Evolutionary conservation across 306 rosid genomes (phyloP), one percentile per base, ranked within the genome.

Genomic region (Adenanthera pavonina): DNA sequence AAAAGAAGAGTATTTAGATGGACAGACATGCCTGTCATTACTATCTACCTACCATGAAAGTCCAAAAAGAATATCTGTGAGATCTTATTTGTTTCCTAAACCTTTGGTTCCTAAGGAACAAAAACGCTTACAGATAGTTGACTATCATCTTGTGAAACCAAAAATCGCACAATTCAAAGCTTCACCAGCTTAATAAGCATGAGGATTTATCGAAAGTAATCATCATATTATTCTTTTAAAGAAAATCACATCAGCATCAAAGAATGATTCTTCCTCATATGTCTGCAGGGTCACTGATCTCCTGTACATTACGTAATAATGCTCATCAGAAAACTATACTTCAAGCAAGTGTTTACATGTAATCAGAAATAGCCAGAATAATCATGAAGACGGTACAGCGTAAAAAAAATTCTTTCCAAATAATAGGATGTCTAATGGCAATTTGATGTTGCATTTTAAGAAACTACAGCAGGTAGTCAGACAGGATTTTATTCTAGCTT

Each of bases 201-300:
- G 61, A 54, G 61, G 9, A 54, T 54, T 54, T 14, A 54, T 9
- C 30, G 30, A 54, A 53, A 53, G 59, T 20, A 15, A 17, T 15
- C 59, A 17, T 15, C 61, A 40, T 52, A 51, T 67, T n/a, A 69
- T 78, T 78, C 81, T 2, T 19, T 69, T 44, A 46, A 59, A 75
- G 61, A 62, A 67, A 67, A 71, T 54, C 74, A 20, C 64, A 33
- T 67, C 54, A 48, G 72, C 57, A 80, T 83, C 66, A 43, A 72
- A 53, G 56, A 72, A 73, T 35, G 65, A 74, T 65, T 78, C 76
- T 47, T 70, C 15, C 65, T 80, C 72, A 74, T 52, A 90, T 85
- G 83, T 86, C 87, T 2, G 84, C 75, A 59, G 84, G 87, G 65
- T 84, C 85, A 15, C 74, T 80, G 73, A 92, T 86, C 79, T 86